Evolutionary conservation across 208 protist genomes (phyloP).

Genomic region (Acanthamoeba polyphaga): DNA sequence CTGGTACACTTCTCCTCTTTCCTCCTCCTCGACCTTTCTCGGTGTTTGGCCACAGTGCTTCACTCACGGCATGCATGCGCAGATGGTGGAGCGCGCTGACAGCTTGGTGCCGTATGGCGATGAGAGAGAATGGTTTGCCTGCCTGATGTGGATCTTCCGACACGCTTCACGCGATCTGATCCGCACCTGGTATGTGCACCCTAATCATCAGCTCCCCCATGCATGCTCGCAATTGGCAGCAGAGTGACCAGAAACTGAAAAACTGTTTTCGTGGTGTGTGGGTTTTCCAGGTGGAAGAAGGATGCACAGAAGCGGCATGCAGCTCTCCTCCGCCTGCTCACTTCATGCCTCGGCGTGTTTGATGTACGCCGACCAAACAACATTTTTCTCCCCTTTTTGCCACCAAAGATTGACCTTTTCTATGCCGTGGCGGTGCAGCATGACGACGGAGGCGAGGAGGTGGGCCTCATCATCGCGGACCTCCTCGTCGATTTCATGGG

Average conservation of each 20-base stretch:
- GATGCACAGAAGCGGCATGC: background rate
- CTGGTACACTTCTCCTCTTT: background rate
- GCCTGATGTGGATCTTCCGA: background rate
- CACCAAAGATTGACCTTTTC: too few species aligned
- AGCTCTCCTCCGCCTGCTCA: background rate
- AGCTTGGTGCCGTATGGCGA: background rate
- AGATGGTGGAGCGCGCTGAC: constrained; percentile 21
- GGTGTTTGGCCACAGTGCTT: too few species aligned
- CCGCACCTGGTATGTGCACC: background rate
- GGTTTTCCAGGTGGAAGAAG: background rate
- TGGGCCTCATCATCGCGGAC: background rate
- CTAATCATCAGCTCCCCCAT: background rate
- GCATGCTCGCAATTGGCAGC: too few species aligned
- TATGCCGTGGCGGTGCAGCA: background rate
- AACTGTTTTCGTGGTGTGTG: too few species aligned
- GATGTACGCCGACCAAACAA: background rate
- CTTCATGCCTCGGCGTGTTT: background rate
- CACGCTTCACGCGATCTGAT: background rate
- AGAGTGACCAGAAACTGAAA: too few species aligned
- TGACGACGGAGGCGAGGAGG: background rate
- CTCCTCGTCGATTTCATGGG: constrained; percentile 18
- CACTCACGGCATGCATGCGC: too few species aligned
- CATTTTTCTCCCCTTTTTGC: too few species aligned
- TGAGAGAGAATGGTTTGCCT: constrained; percentile 14
- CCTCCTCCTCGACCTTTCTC: background rate